Conservation (phyloP, 1,139 yeast genomes). For the Candida glucosophila region DNA sequence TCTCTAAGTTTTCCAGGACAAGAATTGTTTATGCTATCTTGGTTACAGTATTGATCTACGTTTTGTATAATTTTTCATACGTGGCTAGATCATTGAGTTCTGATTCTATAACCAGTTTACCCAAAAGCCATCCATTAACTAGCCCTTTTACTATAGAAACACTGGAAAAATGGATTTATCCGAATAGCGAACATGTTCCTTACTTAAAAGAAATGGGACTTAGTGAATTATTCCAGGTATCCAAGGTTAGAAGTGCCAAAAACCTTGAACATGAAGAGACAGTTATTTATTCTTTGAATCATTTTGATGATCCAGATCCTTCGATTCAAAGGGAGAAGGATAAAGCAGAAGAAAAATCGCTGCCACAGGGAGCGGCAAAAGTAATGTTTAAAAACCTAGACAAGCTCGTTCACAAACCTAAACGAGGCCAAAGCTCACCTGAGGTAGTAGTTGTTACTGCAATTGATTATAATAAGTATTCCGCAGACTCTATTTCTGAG, state of each 20-base stretch:
- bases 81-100: conserved; percentile 6
- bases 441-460: conserved; percentile 74
- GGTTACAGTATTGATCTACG: conserved; percentile 12
- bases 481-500: conserved; percentile 49
- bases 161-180: conserved; percentile 48
- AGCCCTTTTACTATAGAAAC: conserved; percentile 31
- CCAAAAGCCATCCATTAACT: conserved; percentile 28
- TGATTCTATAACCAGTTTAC: conserved; percentile 13
- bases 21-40: conserved; percentile 2
- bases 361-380: no score
- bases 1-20: conserved; percentile 8
- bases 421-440: conserved; percentile 39
- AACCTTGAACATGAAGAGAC: conserved; percentile 30
- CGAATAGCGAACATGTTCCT: conserved; percentile 60
- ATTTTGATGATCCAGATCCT: conserved; percentile 39
- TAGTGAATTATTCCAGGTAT: conserved; percentile 39
- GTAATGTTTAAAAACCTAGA: conserved; percentile 59
- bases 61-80: conserved; percentile 13
- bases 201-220: conserved; percentile 47
- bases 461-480: conserved; percentile 65
- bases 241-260: conserved; percentile 28
- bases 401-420: conserved; percentile 45
- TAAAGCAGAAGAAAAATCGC: conserved; percentile 30
- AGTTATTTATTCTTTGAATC: conserved; percentile 28
- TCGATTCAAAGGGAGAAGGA: conserved; percentile 26